Base-by-base conservation (phyloP, 495 filamentous ascomycete species). In the Viridothelium virens region DNA sequence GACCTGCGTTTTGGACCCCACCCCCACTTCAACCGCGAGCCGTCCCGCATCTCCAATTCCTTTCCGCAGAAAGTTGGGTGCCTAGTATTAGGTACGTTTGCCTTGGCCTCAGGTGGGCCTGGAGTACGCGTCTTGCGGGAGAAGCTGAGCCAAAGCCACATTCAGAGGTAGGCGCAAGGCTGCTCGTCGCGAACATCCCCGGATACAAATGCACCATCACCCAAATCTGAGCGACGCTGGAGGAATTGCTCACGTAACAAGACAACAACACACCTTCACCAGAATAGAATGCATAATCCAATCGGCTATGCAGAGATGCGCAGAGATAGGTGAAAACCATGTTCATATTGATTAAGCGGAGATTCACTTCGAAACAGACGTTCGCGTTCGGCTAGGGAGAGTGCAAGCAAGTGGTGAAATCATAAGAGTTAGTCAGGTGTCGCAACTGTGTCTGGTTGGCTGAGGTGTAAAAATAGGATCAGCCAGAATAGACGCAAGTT, bases 31-130 rank as follows among this genome's bases (percentile, higher is more conserved):
- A 1, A 59, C 31, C 36, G 53, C 53, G 53, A 59, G 53, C 53
- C 53, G 53, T 59, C 53, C 53, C 53, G 53, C 18, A 59, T 59
- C 4, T 31, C 33, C 53, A 59, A 53, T 59, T 59, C 53, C 53
- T 59, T 59, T 59, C 53, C 53, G 53, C 31, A 34, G 53, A 34
- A 36, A 5, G 53, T 59, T 59, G 53, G 53, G 2, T 36, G 3
- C 53, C 25, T 33, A 25, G 53, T 18, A 7, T 33, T 14, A 10
- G 53, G 33, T 59, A 25, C 25, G 25, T 25, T 25, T 25, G 25
- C 25, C 18, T 36, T 10, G 18, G 10, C 33, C 5, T 7, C 7
- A 36, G 53, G 11, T 36, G 11, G 25, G 33, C 53, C 25, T 34
- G 18, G 31, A 16, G 31, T 59, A 33, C 53, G 3, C 36, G 11